These are phyloP conservation scores for Oryza glaberrima DNA, from an alignment of 176 grass and related monocot species.

Conservation along the genomic window DNA sequence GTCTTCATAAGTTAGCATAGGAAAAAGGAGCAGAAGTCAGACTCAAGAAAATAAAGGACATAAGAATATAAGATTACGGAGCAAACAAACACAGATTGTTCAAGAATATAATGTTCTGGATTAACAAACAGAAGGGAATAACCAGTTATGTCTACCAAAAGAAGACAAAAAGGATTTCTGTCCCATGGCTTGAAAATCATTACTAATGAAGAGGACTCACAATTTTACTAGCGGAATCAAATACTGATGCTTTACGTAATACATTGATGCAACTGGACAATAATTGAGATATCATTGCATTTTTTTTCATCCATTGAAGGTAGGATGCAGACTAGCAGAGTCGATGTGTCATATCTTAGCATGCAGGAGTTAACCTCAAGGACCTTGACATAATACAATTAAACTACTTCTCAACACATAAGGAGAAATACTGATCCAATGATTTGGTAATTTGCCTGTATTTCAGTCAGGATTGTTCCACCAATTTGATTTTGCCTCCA, in stretches of 20 bases:
- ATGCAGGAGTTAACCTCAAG: neutral
- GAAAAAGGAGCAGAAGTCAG: neutral
- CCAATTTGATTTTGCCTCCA: neutral
- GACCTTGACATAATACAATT: neutral
- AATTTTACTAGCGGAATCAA: neutral
- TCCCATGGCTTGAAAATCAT: neutral
- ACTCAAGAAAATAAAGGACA: slow-evolving; percentile 9
- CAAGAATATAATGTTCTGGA: neutral
- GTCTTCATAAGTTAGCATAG: slow-evolving; percentile 16
- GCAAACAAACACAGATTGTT: neutral
- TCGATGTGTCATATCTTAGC: neutral
- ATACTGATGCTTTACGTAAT: neutral
- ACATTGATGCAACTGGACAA: neutral
- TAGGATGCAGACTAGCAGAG: neutral
- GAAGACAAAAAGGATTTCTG: neutral
- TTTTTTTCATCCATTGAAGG: neutral
- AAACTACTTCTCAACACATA: neutral
- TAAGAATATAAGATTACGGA: neutral
- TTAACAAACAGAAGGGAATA: slow-evolving; percentile 16
- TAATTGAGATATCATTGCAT: neutral
- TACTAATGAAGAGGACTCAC: neutral
- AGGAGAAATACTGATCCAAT: neutral
- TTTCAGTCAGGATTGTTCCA: neutral
- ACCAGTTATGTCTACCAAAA: neutral
- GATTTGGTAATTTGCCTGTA: neutral